phyloP scores from a whole-genome alignment of 75 land plant species.

The Ceratopteris richardii region DNA sequence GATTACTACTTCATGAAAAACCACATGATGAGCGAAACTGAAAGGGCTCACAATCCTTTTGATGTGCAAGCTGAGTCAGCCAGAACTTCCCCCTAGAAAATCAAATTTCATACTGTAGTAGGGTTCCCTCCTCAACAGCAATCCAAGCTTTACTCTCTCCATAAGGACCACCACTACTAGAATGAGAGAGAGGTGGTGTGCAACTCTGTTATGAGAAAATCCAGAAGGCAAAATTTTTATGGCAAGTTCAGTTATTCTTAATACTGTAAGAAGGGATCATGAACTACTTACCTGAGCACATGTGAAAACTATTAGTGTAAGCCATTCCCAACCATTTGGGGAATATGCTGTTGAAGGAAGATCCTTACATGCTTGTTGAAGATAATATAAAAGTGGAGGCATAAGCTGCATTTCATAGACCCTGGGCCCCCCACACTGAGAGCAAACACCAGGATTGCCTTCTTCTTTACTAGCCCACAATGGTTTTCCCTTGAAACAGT shows the following conservation, averaged over 20 bases:
- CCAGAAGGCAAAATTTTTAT: not conserved
- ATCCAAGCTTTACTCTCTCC: slow-evolving; percentile 32
- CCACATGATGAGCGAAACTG: too few relatives aligned
- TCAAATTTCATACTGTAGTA: slow-evolving; percentile 38
- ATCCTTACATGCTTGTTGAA: slow-evolving; percentile 63
- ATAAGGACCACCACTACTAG: not conserved
- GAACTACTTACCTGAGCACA: slow-evolving; percentile 59
- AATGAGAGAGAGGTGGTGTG: slow-evolving; percentile 13
- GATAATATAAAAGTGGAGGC: slow-evolving; percentile 78
- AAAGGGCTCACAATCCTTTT: too few relatives aligned
- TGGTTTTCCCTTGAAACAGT: slow-evolving; percentile 65
- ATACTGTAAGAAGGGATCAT: too few relatives aligned
- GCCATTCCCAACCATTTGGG: slow-evolving; percentile 71
- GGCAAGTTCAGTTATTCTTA: too few relatives aligned
- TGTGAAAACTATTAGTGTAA: slow-evolving; percentile 65
- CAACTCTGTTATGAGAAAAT: slow-evolving; percentile 38
- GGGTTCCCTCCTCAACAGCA: slow-evolving; percentile 48
- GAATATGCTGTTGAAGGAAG: slow-evolving; percentile 18
- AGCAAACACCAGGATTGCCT: slow-evolving; percentile 45
- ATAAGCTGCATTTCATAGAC: slow-evolving; percentile 91
- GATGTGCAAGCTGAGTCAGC: too few relatives aligned
- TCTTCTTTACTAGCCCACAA: slow-evolving; percentile 43
- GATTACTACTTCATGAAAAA: too few relatives aligned
- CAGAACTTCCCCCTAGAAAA: not conserved
- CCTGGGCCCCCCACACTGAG: slow-evolving; percentile 56